A percentile compares a stretch with the other conserved stretches of the same genome.
Evolutionary conservation across 306 rosid species (phyloP).

Genomic region (Inga oerstediana): DNA sequence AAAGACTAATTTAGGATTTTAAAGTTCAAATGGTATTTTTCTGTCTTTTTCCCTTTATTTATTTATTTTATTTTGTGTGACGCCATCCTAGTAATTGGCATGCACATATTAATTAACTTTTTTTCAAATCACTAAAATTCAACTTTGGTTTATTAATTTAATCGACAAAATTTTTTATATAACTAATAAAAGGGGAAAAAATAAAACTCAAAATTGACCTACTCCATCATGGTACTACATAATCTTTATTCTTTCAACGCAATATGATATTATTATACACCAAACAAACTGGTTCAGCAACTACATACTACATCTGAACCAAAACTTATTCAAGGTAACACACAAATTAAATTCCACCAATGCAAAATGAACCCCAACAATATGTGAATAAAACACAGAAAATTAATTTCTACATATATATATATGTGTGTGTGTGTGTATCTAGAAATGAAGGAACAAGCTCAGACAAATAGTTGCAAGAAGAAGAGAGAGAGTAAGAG

Average conservation of each 20-base stretch:
- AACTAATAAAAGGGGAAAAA: not conserved
- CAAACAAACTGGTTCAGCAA: not conserved
- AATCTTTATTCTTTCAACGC: slow-evolving; percentile 10
- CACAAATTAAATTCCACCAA: not conserved
- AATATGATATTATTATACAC: not conserved
- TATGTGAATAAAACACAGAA: not conserved
- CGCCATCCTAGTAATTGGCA: not conserved
- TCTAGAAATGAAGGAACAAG: slow-evolving; percentile 27
- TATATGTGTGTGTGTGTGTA: not conserved
- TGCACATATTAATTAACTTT: not conserved
- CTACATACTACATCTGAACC: not conserved
- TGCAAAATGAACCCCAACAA: not conserved
- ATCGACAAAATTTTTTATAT: not conserved
- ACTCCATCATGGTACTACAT: not conserved
- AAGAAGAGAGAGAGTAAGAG: slow-evolving; percentile 31
- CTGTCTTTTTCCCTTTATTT: too few species aligned
- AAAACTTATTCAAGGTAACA: not conserved
- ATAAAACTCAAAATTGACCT: not conserved
- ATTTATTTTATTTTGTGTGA: too few species aligned
- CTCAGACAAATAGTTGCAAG: slow-evolving; percentile 25
- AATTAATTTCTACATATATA: not conserved
- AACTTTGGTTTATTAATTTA: not conserved
- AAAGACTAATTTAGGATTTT: too few species aligned
- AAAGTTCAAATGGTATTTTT: too few species aligned
- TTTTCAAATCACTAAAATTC: not conserved